Base-by-base conservation (phyloP, 129 eudicot species). In the Tagetes erecta region DNA sequence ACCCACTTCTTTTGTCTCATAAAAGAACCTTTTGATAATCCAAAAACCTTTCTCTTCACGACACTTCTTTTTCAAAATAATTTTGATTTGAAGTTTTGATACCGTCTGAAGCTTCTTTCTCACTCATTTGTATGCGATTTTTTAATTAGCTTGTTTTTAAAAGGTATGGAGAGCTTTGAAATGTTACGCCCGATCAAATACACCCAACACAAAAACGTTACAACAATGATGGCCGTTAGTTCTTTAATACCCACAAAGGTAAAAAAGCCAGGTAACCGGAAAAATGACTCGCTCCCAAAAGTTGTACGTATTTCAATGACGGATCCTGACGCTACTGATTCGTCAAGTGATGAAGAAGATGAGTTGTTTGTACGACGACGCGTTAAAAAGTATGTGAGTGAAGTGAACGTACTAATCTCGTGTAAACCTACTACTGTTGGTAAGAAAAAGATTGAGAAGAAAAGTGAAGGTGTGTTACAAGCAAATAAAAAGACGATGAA, bases 241-340 rank as follows among this genome's bases (percentile, higher is more conserved):
- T 78, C 87, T 10, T 11, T 72, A 4, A 55, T 53, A 4, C 12
- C 59, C 1, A 20, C 36, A 2, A 80, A 49, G 39, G 12, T 70
- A 0, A 71, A 50, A 65, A 83, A 81, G 49, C 20, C 36, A 1
- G 11, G 47, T 3, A 75, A 39, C 30, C 50, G 68, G 7, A 56
- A 53, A 64, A 67, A 12, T 65, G 3, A 47, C 56, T 5, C 51
- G 46, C 8, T 64, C 1, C 86, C 88, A 2, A 85, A 59, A 71
- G 82, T 88, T 13, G 84, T 91, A 2, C 73, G 99, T 31, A 77
- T 94, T 38, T 76, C 88, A 0, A 84, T 90, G 11, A 83, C 92
- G 6, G 99, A 90, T 70, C 95, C 90, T 7, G 96, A 94, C 40
- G 99, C 99, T 0, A 94, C 99, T 0, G 99, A 94, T 65, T 94